Base-by-base conservation (phyloP, 176 grass and related monocot species). In the Miscanthus lutarioriparius region DNA sequence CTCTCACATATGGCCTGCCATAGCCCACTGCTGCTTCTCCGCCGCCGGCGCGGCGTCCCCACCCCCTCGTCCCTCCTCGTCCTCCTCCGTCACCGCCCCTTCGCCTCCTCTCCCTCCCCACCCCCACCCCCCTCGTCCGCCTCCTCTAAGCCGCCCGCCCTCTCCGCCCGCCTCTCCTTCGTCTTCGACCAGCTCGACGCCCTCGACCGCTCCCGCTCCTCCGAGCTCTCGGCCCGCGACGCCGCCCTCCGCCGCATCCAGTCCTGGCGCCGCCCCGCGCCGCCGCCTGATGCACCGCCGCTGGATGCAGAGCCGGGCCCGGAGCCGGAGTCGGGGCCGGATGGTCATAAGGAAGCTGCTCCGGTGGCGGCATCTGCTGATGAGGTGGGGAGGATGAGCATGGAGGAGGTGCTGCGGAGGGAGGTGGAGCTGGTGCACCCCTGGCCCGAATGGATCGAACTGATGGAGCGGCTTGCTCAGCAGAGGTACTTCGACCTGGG, bases 341-440 rank as follows among this genome's bases (percentile, higher is more conserved):
- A 65, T 23, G 56, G 63, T 22, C 73, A 65, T 41, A 49, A 66
- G 28, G 28, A 80, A 22, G 58, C 75, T 45, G 76, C 47, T 45
- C 20, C 16, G 1, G n/a, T 30, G 25, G 67, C 35, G 4, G 67
- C 17, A n/a, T 38, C 10, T 1, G n/a, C 19, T 17, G 64, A 89
- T 74, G 72, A 38, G 39, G 16, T 41, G 67, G 87, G 45, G 78
- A 59, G 64, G 7, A 90, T 83, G 75, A 89, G 79, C 78, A 78
- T 94, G 78, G 67, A 7, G 41, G 93, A 98, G 27, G 89, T 93
- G 28, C 64, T 93, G 7, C 85, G 84, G 87, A 87, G 89, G 83
- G 91, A 95, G 83, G 89, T 98, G 89, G 93, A 98, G 73, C 82
- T 98, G 77, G 96, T 95, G 48, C 96, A 98, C 82, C 96, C 92